These are phyloP conservation scores for Eucalyptus microcorys DNA, from an alignment of 345 rosid genomes.

Conservation along the genomic window DNA sequence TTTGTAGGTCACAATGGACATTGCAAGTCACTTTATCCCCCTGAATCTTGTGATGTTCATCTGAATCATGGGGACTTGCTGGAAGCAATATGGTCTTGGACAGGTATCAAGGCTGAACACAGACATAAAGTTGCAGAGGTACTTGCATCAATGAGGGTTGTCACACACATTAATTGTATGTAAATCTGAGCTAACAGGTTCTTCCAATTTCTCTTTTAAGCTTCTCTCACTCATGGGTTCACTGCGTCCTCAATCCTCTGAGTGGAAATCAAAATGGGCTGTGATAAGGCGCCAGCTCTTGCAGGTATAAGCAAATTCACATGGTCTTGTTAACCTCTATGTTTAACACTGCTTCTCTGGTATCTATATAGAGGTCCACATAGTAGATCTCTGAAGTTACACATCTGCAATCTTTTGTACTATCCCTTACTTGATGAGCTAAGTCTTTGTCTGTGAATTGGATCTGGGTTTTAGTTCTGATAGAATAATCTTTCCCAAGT, in stretches of 20 bases:
- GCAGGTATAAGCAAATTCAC: slow-evolving; percentile 38
- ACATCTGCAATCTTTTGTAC: background rate
- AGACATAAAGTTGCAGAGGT: slow-evolving; percentile 95
- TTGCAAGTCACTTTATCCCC: slow-evolving; percentile 40
- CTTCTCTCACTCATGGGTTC: slow-evolving; percentile 89
- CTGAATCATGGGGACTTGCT: slow-evolving; percentile 85
- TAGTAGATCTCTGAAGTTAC: background rate
- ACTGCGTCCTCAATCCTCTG: slow-evolving; percentile 87
- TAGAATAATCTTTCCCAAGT: background rate
- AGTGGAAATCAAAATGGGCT: slow-evolving; percentile 77
- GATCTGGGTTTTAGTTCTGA: background rate
- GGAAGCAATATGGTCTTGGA: slow-evolving; percentile 94
- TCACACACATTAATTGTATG: background rate
- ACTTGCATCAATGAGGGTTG: background rate
- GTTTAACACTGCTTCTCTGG: background rate
- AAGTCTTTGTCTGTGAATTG: background rate
- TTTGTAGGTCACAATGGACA: slow-evolving; percentile 68
- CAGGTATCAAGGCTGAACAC: slow-evolving; percentile 77
- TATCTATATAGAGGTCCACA: background rate
- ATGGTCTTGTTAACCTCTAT: background rate
- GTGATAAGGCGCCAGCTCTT: slow-evolving; percentile 88
- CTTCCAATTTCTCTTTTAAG: slow-evolving; percentile 26
- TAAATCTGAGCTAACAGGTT: slow-evolving; percentile 8
- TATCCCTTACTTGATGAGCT: background rate
- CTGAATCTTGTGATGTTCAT: slow-evolving; percentile 74